These are phyloP conservation scores for Euphorbia peplus DNA, from an alignment of 345 rosid genomes.

Conservation along the genomic window DNA sequence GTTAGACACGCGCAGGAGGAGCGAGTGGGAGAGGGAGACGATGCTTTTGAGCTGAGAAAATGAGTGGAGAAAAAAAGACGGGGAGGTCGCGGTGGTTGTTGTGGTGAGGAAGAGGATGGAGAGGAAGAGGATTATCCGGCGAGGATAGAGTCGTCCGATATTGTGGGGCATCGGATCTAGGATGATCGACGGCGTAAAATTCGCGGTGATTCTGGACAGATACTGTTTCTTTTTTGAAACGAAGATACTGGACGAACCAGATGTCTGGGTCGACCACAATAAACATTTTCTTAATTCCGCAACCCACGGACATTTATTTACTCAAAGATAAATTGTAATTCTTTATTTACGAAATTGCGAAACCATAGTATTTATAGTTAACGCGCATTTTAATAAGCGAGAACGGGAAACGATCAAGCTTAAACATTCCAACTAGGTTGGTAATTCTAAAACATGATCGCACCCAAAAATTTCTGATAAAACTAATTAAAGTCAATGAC, in stretches of 20 bases:
- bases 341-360: too few species aligned
- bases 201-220: neutral
- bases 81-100: slow-evolving; percentile 28
- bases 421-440: too few species aligned
- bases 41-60: slow-evolving; percentile 41
- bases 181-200: neutral
- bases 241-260: neutral
- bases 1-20: slow-evolving; percentile 68
- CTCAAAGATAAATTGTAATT: too few species aligned
- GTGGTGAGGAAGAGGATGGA: slow-evolving; percentile 29
- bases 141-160: slow-evolving; percentile 16
- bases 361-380: too few species aligned
- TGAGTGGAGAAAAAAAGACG: slow-evolving; percentile 27
- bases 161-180: slow-evolving; percentile 33
- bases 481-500: too few species aligned
- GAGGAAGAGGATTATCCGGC: neutral
- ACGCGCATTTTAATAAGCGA: too few species aligned
- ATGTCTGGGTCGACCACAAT: too few species aligned
- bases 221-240: neutral
- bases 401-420: too few species aligned
- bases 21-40: slow-evolving; percentile 63
- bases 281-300: too few species aligned
- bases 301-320: too few species aligned
- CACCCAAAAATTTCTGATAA: too few species aligned
- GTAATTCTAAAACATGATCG: too few species aligned